Conservation (phyloP, 1,284 basidiomycete species). For the Taiwanofungus camphoratus region DNA sequence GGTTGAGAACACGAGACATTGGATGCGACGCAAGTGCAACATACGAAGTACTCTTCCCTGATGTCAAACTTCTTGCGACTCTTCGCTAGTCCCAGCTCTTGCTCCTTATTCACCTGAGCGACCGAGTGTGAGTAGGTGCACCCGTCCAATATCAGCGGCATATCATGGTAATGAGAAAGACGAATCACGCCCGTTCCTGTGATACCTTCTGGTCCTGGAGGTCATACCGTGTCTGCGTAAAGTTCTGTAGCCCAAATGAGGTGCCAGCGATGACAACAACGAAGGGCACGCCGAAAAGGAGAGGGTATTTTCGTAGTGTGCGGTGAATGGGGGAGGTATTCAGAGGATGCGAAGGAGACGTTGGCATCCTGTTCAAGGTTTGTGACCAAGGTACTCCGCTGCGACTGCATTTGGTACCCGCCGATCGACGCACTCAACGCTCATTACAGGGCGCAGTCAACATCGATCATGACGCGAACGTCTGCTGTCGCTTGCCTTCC, state of each 20-base stretch:
- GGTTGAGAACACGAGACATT: neutral
- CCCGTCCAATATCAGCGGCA: neutral
- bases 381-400: neutral
- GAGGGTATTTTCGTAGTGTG: slow-evolving; percentile 52
- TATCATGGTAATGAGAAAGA: neutral
- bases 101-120: slow-evolving; percentile 69
- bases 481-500: too few species aligned
- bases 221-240: slow-evolving; percentile 93
- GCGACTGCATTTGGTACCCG: too few species aligned
- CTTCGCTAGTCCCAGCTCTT: slow-evolving; percentile 77
- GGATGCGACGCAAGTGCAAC: slow-evolving; percentile 40
- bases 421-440: too few species aligned
- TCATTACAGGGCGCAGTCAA: too few species aligned
- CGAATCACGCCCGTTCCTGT: slow-evolving; percentile 45
- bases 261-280: slow-evolving; percentile 80
- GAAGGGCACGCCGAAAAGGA: slow-evolving; percentile 85
- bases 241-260: slow-evolving; percentile 78
- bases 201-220: slow-evolving; percentile 77
- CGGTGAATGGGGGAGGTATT: slow-evolving; percentile 40
- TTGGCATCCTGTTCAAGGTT: slow-evolving; percentile 37
- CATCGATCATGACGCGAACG: too few species aligned
- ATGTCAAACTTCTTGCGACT: slow-evolving; percentile 88
- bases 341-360: slow-evolving; percentile 54
- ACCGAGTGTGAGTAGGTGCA: neutral
- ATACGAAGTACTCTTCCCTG: slow-evolving; percentile 91